These are phyloP conservation scores for Myriosclerotinia duriaeana DNA, from an alignment of 2,329 filamentous ascomycete species.

Conservation along the genomic window DNA sequence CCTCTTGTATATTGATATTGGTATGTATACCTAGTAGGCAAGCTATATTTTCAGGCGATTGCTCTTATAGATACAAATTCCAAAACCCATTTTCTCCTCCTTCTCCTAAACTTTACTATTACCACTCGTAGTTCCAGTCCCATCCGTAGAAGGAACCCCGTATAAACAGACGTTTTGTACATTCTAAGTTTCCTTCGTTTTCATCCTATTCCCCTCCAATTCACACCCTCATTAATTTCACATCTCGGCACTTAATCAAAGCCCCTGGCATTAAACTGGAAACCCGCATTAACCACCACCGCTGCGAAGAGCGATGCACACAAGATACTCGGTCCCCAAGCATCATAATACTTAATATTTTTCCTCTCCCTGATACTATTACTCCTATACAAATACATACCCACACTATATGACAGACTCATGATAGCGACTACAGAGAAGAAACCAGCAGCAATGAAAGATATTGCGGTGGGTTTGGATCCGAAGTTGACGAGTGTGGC, in stretches of 20 bases:
- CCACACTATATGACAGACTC: slow-evolving; percentile 78
- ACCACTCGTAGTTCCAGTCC: background rate
- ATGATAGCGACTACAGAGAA: slow-evolving; percentile 81
- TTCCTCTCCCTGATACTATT: slow-evolving; percentile 77
- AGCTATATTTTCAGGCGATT: background rate
- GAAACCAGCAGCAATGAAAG: slow-evolving; percentile 68
- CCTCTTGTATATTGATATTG: background rate
- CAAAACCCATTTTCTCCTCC: background rate
- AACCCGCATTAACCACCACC: slow-evolving; percentile 75
- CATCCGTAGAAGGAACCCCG: background rate
- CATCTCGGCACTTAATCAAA: background rate
- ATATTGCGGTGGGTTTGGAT: slow-evolving; percentile 53
- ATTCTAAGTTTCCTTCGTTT: background rate
- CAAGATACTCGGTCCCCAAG: slow-evolving; percentile 76
- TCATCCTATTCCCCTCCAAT: background rate
- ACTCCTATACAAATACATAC: slow-evolving; percentile 85
- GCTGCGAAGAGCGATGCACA: slow-evolving; percentile 72
- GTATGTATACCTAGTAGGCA: background rate
- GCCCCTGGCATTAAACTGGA: slow-evolving; percentile 64
- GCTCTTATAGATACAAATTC: slow-evolving; percentile 1
- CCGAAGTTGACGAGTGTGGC: slow-evolving; percentile 83
- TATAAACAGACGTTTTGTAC: slow-evolving; percentile 1
- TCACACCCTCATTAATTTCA: background rate
- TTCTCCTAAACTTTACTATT: background rate
- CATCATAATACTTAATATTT: slow-evolving; percentile 90